Conservation (phyloP, 805 yeast species). For the Schizosaccharomyces octosporus region DNA sequence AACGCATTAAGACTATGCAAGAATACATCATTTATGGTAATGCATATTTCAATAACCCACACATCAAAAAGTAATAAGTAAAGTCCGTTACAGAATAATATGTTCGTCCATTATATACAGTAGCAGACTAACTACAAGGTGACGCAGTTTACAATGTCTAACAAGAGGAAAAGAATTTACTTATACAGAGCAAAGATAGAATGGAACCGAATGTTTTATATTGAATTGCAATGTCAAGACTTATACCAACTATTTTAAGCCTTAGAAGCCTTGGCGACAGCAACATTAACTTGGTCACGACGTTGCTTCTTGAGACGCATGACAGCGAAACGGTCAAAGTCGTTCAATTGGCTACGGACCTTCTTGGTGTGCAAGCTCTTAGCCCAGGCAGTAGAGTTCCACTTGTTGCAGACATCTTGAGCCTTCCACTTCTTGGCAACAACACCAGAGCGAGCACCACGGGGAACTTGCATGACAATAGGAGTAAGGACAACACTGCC, state of each 20-base stretch:
- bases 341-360: constrained; percentile 78
- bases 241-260: neutral
- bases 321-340: constrained; percentile 99
- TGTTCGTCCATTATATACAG: neutral
- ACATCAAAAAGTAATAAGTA: no score
- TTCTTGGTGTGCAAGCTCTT: constrained; percentile 89
- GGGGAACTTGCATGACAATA: constrained; percentile 60
- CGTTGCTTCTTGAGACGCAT: constrained; percentile 82
- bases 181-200: neutral
- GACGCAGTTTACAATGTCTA: neutral
- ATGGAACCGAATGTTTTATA: neutral
- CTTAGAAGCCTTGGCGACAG: constrained; percentile 2
- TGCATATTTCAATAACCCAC: no score
- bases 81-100: no score
- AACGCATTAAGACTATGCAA: no score
- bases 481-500: constrained; percentile 83
- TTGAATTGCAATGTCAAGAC: neutral
- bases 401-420: constrained; percentile 65
- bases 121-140: neutral
- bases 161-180: neutral
- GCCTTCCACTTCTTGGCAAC: constrained; percentile 86
- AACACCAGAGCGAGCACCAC: constrained; percentile 73
- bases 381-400: constrained; percentile 92
- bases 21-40: no score
- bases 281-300: neutral